These are phyloP conservation scores for Claviceps pusilla DNA, from an alignment of 2,329 filamentous ascomycete genomes.

Conservation along the genomic window DNA sequence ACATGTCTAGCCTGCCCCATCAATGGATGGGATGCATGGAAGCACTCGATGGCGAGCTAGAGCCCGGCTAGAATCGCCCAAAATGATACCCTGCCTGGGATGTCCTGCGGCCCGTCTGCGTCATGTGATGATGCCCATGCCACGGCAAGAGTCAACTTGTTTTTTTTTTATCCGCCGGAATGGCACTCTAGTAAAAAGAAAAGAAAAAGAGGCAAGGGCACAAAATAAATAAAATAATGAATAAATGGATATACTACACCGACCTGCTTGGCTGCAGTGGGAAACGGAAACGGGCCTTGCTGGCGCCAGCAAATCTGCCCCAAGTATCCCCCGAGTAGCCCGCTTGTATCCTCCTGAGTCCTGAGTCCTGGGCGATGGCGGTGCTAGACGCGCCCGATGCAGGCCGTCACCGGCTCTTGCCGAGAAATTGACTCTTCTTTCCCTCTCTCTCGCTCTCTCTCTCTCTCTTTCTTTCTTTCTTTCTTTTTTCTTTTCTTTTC, in stretches of 20 bases:
- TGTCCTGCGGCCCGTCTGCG: too few species aligned
- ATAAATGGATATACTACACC: too few species aligned
- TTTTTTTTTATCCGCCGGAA: too few species aligned
- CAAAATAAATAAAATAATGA: not conserved
- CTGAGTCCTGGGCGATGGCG: too few species aligned
- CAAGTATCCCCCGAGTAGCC: too few species aligned
- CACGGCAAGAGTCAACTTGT: too few species aligned
- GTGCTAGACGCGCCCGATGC: too few species aligned
- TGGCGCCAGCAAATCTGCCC: too few species aligned
- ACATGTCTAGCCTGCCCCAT: not conserved
- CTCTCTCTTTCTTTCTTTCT: not conserved
- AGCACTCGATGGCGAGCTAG: not conserved
- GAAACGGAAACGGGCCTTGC: not conserved
- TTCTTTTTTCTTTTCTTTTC: not conserved
- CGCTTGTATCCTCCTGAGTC: too few species aligned
- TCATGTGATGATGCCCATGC: not conserved
- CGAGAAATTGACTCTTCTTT: not conserved
- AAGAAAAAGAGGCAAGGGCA: too few species aligned
- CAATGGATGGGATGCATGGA: not conserved
- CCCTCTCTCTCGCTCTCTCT: not conserved
- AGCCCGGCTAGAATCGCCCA: not conserved
- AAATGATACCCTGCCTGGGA: not conserved
- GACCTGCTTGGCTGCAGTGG: too few species aligned
- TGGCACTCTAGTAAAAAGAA: too few species aligned
- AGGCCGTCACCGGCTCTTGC: not conserved